A percentile compares a stretch with the other conserved stretches of the same genome.
phyloP scores from a whole-genome alignment of 78 protist species.

The Dictyostelium purpureum region DNA sequence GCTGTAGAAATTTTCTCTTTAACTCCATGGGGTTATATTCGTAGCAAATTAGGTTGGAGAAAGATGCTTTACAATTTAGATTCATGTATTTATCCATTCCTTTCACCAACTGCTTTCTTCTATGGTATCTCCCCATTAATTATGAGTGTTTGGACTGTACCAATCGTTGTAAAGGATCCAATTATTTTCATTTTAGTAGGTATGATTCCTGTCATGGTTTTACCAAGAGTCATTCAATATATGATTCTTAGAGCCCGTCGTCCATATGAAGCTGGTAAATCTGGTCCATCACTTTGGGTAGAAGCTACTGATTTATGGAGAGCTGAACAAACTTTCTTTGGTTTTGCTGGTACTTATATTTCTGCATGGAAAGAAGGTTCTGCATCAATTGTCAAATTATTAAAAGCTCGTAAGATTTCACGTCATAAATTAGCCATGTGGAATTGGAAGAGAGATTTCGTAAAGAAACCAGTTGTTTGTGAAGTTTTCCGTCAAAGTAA shows the following conservation, averaged over 20 bases:
- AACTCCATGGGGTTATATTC: conserved; percentile 70
- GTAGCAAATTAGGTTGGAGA: conserved; percentile 66
- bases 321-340: conserved; percentile 81
- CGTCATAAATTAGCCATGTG: conserved; percentile 74
- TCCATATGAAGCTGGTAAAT: conserved; percentile 74
- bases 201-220: conserved; percentile 74
- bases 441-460: conserved; percentile 77
- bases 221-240: conserved; percentile 72
- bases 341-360: conserved; percentile 73
- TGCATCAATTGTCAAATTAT: conserved; percentile 52
- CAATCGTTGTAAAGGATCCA: conserved; percentile 81
- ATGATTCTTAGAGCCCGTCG: conserved; percentile 66
- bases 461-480: conserved; percentile 51
- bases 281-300: conserved; percentile 78
- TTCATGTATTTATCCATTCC: conserved; percentile 76
- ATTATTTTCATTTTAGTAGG: conserved; percentile 72
- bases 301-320: conserved; percentile 80
- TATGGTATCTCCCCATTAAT: conserved; percentile 69
- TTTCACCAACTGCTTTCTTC: conserved; percentile 78
- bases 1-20: conserved; percentile 75
- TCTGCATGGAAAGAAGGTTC: conserved; percentile 71
- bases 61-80: conserved; percentile 76
- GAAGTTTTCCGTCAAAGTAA: conserved; percentile 39
- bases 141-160: conserved; percentile 75
- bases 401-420: conserved; percentile 16